Conservation (phyloP, 2,329 filamentous ascomycete genomes). For the Albifimbria verrucaria region DNA sequence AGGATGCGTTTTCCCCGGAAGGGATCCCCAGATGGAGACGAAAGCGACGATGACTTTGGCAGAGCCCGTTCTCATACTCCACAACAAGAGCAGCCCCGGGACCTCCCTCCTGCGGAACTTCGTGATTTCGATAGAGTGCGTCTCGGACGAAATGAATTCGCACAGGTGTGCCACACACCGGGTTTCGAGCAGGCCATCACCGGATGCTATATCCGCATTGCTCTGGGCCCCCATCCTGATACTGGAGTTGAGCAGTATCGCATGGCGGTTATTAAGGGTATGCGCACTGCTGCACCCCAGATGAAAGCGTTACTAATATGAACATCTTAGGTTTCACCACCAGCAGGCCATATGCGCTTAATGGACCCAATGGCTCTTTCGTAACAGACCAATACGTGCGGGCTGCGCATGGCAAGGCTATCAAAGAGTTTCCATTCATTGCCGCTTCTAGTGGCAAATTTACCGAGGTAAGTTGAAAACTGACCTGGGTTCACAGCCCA, state of each 20-base stretch:
- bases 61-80: conserved; percentile 52
- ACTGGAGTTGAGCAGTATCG: conserved; percentile 78
- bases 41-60: conserved; percentile 79
- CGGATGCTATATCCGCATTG: conserved; percentile 83
- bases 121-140: conserved; percentile 82
- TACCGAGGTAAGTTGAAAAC: conserved; percentile 62
- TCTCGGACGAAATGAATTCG: conserved; percentile 81
- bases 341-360: conserved; percentile 80
- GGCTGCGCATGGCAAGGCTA: conserved; percentile 76
- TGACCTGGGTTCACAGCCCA: neutral
- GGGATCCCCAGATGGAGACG: conserved; percentile 48
- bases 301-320: conserved; percentile 16
- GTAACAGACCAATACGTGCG: conserved; percentile 83
- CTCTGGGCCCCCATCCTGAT: conserved; percentile 71
- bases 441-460: conserved; percentile 83
- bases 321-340: conserved; percentile 63
- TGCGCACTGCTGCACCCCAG: conserved; percentile 6
- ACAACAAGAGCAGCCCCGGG: conserved; percentile 64
- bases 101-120: conserved; percentile 68
- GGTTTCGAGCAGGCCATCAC: conserved; percentile 78
- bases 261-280: conserved; percentile 84
- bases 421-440: conserved; percentile 86
- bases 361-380: conserved; percentile 72
- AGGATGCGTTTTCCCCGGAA: conserved; percentile 44
- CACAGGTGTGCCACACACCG: conserved; percentile 89